phyloP scores from a whole-genome alignment of 2,329 filamentous ascomycete genomes.

The Arthrocladium fulminans region DNA sequence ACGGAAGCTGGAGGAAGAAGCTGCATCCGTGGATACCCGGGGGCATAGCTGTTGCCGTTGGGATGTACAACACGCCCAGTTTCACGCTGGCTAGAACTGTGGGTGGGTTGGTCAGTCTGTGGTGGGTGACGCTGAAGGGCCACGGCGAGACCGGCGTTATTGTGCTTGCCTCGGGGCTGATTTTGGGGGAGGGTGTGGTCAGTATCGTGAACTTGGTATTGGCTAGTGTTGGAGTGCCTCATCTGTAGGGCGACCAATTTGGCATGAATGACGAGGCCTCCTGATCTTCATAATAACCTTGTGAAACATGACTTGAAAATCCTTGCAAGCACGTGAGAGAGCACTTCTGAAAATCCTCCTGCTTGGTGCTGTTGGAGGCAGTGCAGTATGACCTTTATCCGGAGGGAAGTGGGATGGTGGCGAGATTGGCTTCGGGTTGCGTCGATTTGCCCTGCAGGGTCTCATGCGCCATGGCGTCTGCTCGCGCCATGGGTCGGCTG shows the following conservation, averaged over 20 bases:
- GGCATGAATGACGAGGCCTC: background rate
- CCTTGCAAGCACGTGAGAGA: background rate
- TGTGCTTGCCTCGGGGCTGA: conserved; percentile 81
- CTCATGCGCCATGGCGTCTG: no score
- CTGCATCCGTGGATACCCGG: conserved; percentile 61
- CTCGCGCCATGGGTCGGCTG: background rate
- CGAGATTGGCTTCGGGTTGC: no score
- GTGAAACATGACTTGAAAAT: background rate
- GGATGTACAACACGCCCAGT: conserved; percentile 96
- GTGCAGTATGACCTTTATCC: background rate
- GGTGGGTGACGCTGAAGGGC: conserved; percentile 55
- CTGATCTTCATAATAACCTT: background rate
- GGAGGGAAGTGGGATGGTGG: no score
- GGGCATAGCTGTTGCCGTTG: conserved; percentile 90
- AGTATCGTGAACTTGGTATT: conserved; percentile 84
- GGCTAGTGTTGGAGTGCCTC: conserved; percentile 67
- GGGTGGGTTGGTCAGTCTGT: conserved; percentile 69
- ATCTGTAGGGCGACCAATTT: conserved; percentile 42
- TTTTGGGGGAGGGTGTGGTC: conserved; percentile 82
- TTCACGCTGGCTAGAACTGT: conserved; percentile 84
- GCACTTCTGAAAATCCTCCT: no score
- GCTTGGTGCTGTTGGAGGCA: no score
- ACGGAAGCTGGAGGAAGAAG: conserved; percentile 15
- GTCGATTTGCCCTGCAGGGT: no score
- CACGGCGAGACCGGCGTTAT: conserved; percentile 59